Evolutionary conservation across 345 rosid genomes (phyloP).

Genomic region (Psidium friedrichsthalianum): DNA sequence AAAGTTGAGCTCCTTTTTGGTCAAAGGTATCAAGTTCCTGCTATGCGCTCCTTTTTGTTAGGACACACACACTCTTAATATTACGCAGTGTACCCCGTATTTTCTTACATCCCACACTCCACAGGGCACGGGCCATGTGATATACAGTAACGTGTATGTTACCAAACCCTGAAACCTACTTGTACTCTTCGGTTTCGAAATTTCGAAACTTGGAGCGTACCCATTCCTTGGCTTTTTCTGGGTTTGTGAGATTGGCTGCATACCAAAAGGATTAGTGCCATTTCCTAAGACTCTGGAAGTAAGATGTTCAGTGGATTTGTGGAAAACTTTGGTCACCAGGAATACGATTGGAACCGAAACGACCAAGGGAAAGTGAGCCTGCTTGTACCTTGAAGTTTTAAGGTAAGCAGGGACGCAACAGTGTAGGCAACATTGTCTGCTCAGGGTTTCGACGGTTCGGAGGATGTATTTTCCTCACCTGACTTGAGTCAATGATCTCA

Average conservation of each 20-base stretch:
- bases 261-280: neutral
- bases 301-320: neutral
- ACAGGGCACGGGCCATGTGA: neutral
- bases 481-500: neutral
- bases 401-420: neutral
- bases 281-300: neutral
- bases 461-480: neutral
- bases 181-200: neutral
- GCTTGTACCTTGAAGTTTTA: neutral
- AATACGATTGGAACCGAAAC: neutral
- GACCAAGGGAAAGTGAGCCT: neutral
- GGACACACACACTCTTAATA: no score
- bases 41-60: no score
- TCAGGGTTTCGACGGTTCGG: neutral
- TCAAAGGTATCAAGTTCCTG: no score
- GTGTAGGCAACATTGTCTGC: neutral
- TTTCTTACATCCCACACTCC: neutral
- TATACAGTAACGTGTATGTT: neutral
- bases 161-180: neutral
- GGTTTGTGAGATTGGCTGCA: no score
- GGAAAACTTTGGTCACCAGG: neutral
- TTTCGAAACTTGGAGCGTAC: neutral
- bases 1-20: no score
- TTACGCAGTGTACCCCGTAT: neutral
- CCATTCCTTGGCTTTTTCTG: neutral